These are phyloP conservation scores for Neurospora sp. DNA, from an alignment of 495 filamentous ascomycete genomes.

Conservation along the genomic window DNA sequence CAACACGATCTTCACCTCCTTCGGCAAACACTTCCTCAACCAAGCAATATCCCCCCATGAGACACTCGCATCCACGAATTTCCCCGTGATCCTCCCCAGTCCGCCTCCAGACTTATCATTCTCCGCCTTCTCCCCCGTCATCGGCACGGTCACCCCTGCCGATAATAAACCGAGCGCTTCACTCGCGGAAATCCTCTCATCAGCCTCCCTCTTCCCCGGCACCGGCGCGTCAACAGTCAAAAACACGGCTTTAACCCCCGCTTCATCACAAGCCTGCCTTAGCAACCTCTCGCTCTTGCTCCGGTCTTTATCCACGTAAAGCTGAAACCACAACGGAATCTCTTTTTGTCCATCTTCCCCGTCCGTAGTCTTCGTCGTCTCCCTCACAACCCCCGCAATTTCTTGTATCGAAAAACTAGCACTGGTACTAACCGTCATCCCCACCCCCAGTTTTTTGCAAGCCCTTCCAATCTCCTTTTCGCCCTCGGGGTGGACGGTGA, in stretches of 20 bases:
- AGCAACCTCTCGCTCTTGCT: conserved; percentile 54
- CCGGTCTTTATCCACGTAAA: conserved; percentile 72
- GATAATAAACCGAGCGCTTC: conserved; percentile 31
- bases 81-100: conserved; percentile 60
- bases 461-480: conserved; percentile 61
- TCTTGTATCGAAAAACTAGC: conserved; percentile 58
- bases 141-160: conserved; percentile 30
- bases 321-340: conserved; percentile 59
- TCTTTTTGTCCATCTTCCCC: neutral
- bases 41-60: conserved; percentile 64
- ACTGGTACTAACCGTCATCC: conserved; percentile 56
- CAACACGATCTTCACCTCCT: conserved; percentile 43
- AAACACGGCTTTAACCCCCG: conserved; percentile 56
- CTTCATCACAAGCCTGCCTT: conserved; percentile 35
- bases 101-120: conserved; percentile 63
- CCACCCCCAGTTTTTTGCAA: conserved; percentile 38
- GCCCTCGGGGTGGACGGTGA: conserved; percentile 59
- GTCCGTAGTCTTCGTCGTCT: neutral
- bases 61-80: conserved; percentile 60
- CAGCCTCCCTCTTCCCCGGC: conserved; percentile 52
- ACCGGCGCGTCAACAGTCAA: conserved; percentile 60
- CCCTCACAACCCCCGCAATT: conserved; percentile 40
- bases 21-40: conserved; percentile 25
- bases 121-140: conserved; percentile 44
- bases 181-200: conserved; percentile 46